Conservation (phyloP, 345 rosid genomes). For the Syzygium jambos region DNA sequence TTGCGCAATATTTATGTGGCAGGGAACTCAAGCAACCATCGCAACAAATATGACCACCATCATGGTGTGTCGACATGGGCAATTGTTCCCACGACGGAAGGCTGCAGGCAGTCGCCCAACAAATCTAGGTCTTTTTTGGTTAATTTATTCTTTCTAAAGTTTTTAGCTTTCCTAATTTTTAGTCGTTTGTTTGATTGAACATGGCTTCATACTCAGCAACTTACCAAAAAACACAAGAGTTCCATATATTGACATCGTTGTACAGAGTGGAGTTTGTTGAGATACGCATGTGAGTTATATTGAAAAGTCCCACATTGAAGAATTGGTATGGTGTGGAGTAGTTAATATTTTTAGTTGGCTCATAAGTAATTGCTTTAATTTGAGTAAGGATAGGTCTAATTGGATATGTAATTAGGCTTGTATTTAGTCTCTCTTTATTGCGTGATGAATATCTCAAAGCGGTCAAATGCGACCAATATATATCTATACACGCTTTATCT, state of each 20-base stretch:
- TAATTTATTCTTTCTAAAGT: not conserved
- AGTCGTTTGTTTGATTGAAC: not conserved
- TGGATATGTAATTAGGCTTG: not conserved
- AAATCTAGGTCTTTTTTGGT: not conserved
- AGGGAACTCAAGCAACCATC: no score
- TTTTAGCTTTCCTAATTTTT: not conserved
- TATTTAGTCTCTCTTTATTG: not conserved
- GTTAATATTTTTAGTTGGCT: not conserved
- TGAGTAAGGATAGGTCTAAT: not conserved
- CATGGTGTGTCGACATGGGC: no score
- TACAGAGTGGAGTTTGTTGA: not conserved
- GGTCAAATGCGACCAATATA: no score
- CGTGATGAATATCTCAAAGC: not conserved
- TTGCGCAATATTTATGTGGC: not conserved
- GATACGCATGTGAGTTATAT: no score
- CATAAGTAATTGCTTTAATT: not conserved
- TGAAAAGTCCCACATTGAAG: no score
- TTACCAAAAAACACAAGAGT: not conserved
- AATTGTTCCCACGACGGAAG: no score
- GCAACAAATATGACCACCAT: no score
- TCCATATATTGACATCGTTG: not conserved
- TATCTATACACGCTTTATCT: no score
- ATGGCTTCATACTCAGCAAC: not conserved
- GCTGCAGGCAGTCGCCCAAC: no score
- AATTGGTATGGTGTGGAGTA: not conserved